These are phyloP conservation scores for Colletotrichum cuscutae DNA, from an alignment of 2,329 filamentous ascomycete species.

Conservation along the genomic window DNA sequence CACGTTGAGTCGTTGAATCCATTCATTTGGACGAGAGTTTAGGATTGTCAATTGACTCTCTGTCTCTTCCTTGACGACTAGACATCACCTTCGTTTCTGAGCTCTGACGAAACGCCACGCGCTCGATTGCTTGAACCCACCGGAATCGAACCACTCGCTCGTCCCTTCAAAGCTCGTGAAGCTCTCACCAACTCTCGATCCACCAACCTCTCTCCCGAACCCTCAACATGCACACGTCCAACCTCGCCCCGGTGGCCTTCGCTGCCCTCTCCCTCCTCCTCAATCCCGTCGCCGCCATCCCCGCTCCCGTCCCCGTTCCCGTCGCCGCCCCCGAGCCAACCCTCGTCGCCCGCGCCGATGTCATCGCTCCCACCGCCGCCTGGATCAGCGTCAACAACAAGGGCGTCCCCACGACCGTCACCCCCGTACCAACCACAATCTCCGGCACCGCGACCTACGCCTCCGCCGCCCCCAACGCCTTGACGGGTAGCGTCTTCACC, in stretches of 20 bases:
- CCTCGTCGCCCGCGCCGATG: constrained; percentile 36
- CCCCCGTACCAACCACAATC: constrained; percentile 58
- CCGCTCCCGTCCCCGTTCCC: constrained; percentile 39
- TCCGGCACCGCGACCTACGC: constrained; percentile 53
- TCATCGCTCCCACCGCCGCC: constrained; percentile 49
- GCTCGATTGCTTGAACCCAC: constrained; percentile 3
- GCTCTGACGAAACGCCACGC: neutral
- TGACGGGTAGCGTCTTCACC: constrained; percentile 57
- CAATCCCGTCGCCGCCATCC: constrained; percentile 42
- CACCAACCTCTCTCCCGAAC: neutral
- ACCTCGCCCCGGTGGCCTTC: constrained; percentile 41
- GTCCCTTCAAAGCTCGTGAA: neutral
- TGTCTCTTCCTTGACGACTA: neutral
- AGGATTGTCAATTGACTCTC: neutral
- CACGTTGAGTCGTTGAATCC: neutral
- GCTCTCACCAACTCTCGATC: neutral
- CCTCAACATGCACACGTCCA: constrained; percentile 44
- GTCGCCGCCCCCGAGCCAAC: constrained; percentile 37
- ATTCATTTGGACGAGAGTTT: constrained; percentile 6
- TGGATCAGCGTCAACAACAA: constrained; percentile 64
- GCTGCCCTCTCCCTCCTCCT: constrained; percentile 36
- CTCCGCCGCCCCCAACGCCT: constrained; percentile 55
- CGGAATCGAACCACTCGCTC: neutral
- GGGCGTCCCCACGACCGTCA: constrained; percentile 59
- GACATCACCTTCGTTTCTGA: constrained; percentile 9